A percentile compares a stretch with the other conserved stretches of the same genome.
Conservation (phyloP, 768 basidiomycete species). For the Tricholoma flavovirens region DNA sequence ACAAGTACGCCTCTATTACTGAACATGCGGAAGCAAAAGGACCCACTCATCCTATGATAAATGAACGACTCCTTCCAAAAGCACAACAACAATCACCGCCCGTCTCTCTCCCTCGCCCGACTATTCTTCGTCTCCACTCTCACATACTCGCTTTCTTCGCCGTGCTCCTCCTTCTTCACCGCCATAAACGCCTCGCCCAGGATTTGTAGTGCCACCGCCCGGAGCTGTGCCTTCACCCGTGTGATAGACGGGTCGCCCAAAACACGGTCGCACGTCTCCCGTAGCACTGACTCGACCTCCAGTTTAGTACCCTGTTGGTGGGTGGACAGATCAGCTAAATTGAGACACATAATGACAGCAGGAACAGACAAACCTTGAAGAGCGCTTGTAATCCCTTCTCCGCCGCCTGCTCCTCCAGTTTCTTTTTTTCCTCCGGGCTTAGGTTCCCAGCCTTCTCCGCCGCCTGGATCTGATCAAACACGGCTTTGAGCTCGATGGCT, state of each 20-base stretch:
- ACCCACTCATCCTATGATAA: neutral
- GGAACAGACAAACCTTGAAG: constrained; percentile 59
- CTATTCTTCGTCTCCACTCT: constrained; percentile 71
- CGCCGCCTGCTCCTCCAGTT: constrained; percentile 86
- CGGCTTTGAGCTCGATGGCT: constrained; percentile 82
- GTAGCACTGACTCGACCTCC: constrained; percentile 83
- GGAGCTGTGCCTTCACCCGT: constrained; percentile 55
- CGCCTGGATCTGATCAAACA: constrained; percentile 89
- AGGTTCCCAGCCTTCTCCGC: constrained; percentile 84
- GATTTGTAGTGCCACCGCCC: constrained; percentile 80
- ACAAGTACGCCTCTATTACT: neutral
- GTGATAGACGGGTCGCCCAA: constrained; percentile 52
- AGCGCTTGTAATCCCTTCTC: constrained; percentile 89
- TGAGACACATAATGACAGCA: neutral
- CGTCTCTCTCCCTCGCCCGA: constrained; percentile 32
- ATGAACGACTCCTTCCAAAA: neutral
- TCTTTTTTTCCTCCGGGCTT: constrained; percentile 69
- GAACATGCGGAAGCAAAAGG: neutral
- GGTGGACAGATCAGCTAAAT: neutral
- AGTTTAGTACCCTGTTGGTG: constrained; percentile 73
- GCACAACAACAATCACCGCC: neutral
- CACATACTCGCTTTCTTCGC: constrained; percentile 77
- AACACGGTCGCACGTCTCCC: constrained; percentile 83
- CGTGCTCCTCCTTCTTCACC: constrained; percentile 57
- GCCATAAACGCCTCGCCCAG: constrained; percentile 73